Evolutionary conservation across 2,329 filamentous ascomycete genomes (phyloP).

Genomic region (Ophiostoma himal-ulmi): DNA sequence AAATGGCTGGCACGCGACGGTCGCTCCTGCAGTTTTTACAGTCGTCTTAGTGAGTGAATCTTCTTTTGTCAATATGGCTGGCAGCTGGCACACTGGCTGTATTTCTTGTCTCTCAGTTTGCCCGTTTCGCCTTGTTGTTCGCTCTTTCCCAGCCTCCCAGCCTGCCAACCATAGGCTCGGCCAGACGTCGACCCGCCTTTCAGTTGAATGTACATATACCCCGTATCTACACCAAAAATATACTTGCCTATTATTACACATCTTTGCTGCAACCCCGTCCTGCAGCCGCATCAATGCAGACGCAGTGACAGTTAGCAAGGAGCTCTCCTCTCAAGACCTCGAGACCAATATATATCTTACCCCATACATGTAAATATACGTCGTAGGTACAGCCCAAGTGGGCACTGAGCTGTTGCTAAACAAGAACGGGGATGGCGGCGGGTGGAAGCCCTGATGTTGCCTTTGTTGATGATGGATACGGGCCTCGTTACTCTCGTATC

Average conservation of each 20-base stretch:
- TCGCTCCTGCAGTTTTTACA: neutral
- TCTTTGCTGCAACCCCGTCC: slow-evolving; percentile 7
- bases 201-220: neutral
- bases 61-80: neutral
- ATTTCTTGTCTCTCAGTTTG: neutral
- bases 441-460: neutral
- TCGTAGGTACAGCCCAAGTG: slow-evolving; percentile 9
- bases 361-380: neutral
- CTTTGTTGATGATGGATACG: slow-evolving; percentile 12
- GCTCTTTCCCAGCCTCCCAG: neutral
- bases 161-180: no score
- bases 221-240: neutral
- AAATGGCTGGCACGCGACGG: neutral
- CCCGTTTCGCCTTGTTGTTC: neutral
- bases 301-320: slow-evolving; percentile 1
- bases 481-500: slow-evolving; percentile 13
- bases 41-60: neutral
- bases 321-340: neutral
- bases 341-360: neutral
- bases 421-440: slow-evolving; percentile 2
- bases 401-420: slow-evolving; percentile 12
- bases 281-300: slow-evolving; percentile 4
- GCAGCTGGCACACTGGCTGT: no score
- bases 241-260: neutral
- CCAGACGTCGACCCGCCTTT: neutral